A percentile compares a stretch with the other conserved stretches of the same genome.
phyloP scores from a whole-genome alignment of 139 green algal genomes.

The Pleodorina starrii region DNA sequence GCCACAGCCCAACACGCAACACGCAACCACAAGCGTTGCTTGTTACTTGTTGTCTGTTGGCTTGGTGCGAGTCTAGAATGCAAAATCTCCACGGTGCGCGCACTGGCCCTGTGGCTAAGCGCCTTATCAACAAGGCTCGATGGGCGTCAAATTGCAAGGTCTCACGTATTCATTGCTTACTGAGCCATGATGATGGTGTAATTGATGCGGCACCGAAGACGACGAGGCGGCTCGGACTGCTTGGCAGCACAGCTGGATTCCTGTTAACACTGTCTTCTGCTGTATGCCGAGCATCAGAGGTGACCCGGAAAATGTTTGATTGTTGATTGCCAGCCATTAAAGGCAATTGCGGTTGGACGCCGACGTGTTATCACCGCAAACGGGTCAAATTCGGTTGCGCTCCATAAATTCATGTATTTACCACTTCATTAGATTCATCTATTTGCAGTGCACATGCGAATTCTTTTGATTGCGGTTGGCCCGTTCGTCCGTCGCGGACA shows the following conservation, averaged over 20 bases:
- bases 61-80: not conserved
- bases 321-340: no score
- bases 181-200: not conserved
- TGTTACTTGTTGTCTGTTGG: not conserved
- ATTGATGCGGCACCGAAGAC: not conserved
- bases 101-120: not conserved
- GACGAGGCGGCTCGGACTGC: not conserved
- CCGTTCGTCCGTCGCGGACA: no score
- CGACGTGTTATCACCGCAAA: no score
- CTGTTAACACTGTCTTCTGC: not conserved
- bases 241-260: not conserved
- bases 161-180: not conserved
- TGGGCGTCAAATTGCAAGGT: not conserved
- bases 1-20: no score
- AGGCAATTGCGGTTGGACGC: no score
- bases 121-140: not conserved
- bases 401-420: no score
- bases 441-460: no score
- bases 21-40: no score
- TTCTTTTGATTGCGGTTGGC: no score
- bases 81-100: not conserved
- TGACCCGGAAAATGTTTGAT: no score
- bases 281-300: constrained; percentile 7
- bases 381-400: no score
- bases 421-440: no score